Percentiles rank a stretch among this genome's conserved stretches.
These are phyloP conservation scores for Quercus glauca DNA, from an alignment of 306 rosid genomes.

Conservation along the genomic window DNA sequence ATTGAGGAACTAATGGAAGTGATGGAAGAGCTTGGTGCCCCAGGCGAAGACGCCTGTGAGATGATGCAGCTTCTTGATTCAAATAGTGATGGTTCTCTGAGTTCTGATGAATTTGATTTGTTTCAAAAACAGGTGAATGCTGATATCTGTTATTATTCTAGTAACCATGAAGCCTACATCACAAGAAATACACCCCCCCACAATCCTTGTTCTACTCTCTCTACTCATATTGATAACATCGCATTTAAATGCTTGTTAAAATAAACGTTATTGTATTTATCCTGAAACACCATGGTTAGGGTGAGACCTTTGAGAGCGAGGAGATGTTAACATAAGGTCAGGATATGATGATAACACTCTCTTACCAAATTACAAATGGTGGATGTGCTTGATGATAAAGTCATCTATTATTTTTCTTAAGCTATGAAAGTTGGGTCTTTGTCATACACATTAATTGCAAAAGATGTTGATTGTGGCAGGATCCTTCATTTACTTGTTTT, in stretches of 20 bases:
- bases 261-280: not conserved
- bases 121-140: constrained; percentile 70
- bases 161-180: not conserved
- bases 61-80: constrained; percentile 66
- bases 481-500: not conserved
- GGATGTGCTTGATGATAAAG: not conserved
- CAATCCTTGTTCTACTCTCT: not conserved
- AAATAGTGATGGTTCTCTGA: constrained; percentile 62
- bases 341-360: not conserved
- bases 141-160: not conserved
- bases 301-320: not conserved
- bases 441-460: not conserved
- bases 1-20: constrained; percentile 85
- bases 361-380: not conserved
- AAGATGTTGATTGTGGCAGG: not conserved
- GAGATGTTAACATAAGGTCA: not conserved
- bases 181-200: not conserved
- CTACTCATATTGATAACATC: not conserved
- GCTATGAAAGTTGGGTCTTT: not conserved
- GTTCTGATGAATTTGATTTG: constrained; percentile 55
- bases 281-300: not conserved
- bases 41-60: constrained; percentile 81
- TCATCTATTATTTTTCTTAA: not conserved
- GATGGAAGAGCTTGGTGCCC: constrained; percentile 94
- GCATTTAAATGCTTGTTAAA: constrained; percentile 4